phyloP scores from a whole-genome alignment of 2,329 filamentous ascomycete species.

The Talaromyces funiculosus region DNA sequence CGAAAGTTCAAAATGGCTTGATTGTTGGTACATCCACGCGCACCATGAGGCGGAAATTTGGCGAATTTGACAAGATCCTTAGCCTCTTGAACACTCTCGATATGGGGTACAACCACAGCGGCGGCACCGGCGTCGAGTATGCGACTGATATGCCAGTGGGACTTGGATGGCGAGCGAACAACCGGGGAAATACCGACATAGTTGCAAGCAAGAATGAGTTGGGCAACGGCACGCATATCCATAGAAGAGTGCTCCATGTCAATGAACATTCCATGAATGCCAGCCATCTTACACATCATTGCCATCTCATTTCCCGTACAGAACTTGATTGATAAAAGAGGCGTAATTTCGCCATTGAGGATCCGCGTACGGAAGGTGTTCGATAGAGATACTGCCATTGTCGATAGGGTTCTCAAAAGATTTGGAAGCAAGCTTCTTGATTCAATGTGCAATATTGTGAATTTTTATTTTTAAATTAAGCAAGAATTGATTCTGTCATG shows the following conservation, averaged over 20 bases:
- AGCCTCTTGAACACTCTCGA: not conserved
- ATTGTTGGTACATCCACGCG: not conserved
- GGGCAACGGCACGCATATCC: not conserved
- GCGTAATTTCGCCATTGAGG: not conserved
- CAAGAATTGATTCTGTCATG: too few relatives aligned
- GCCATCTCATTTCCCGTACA: not conserved
- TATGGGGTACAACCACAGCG: not conserved
- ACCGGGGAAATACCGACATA: not conserved
- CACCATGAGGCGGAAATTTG: not conserved
- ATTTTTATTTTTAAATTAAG: too few relatives aligned
- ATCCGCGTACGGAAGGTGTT: not conserved
- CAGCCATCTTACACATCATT: not conserved
- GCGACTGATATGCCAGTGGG: not conserved
- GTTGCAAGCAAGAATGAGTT: not conserved
- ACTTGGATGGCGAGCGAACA: not conserved
- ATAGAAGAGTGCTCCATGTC: not conserved
- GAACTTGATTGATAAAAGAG: not conserved
- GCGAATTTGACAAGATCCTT: not conserved
- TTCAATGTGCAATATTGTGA: too few relatives aligned
- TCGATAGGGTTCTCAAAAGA: not conserved
- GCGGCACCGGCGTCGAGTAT: not conserved
- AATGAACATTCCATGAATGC: not conserved
- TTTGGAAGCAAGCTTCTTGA: too few relatives aligned
- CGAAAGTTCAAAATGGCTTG: not conserved
- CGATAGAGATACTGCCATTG: not conserved